A percentile compares a stretch with the other conserved stretches of the same genome.
These are phyloP conservation scores for Trichopus zeylanicus DNA, from an alignment of 116 monocot species.

Conservation along the genomic window DNA sequence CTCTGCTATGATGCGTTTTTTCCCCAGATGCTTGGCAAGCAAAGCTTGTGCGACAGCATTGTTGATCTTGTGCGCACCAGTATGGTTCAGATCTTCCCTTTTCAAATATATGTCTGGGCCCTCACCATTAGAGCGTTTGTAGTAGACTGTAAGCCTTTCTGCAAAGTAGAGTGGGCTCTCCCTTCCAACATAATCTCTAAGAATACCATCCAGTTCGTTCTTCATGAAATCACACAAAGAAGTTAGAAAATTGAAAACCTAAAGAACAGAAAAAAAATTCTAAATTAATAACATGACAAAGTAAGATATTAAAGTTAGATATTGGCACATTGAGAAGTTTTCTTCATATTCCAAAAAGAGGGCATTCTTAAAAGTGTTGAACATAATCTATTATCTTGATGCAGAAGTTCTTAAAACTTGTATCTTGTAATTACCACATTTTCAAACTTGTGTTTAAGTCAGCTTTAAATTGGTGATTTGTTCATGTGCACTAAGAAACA, in stretches of 20 bases:
- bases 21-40: constrained; percentile 81
- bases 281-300: neutral
- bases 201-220: constrained; percentile 77
- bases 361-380: too few relatives aligned
- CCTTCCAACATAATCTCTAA: constrained; percentile 81
- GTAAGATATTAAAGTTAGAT: neutral
- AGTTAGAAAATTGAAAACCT: neutral
- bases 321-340: neutral
- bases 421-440: too few relatives aligned
- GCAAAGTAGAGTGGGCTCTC: constrained; percentile 95
- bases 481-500: too few relatives aligned
- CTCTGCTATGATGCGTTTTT: constrained; percentile 95
- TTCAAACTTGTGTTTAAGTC: too few relatives aligned
- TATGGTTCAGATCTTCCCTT: constrained; percentile 94
- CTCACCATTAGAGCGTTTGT: constrained; percentile 58
- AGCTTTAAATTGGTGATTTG: too few relatives aligned
- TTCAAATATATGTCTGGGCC: constrained; percentile 82
- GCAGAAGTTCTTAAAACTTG: too few relatives aligned
- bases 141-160: constrained; percentile 70
- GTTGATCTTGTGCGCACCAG: constrained; percentile 96
- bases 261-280: neutral
- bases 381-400: too few relatives aligned
- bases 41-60: constrained; percentile 91
- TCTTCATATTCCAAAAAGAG: too few relatives aligned
- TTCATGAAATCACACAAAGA: constrained; percentile 10